phyloP scores from a whole-genome alignment of 768 basidiomycete species.

The Scleroderma bovista region DNA sequence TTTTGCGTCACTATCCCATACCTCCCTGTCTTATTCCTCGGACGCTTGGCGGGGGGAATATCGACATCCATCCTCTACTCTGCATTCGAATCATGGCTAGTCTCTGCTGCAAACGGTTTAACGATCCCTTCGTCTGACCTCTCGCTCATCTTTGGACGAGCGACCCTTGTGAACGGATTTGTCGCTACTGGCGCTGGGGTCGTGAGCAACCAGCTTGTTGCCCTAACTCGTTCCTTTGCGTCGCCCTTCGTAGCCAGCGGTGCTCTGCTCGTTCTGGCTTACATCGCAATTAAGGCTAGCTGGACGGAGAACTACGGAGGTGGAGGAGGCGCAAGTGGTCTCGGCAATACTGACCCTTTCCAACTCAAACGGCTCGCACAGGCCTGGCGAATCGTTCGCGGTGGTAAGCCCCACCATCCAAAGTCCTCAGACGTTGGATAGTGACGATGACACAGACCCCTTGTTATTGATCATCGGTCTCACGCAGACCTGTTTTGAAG shows the following conservation, averaged over 20 bases:
- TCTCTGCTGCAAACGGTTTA: conserved; percentile 51
- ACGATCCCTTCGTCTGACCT: conserved; percentile 53
- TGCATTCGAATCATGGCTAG: conserved; percentile 73
- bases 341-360: conserved; percentile 33
- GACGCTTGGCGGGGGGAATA: conserved; percentile 62
- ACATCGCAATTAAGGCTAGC: conserved; percentile 47
- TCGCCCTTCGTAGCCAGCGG: conserved; percentile 67
- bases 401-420: conserved; percentile 31
- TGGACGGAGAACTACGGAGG: conserved; percentile 74
- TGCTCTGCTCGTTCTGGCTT: conserved; percentile 45
- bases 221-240: conserved; percentile 43
- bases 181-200: conserved; percentile 67
- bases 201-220: conserved; percentile 60
- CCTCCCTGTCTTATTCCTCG: conserved; percentile 56
- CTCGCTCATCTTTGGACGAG: conserved; percentile 66
- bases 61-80: conserved; percentile 75
- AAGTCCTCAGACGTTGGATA: background rate
- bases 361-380: conserved; percentile 48
- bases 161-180: conserved; percentile 68
- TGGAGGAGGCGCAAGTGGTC: conserved; percentile 24
- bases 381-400: conserved; percentile 53
- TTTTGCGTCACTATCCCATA: conserved; percentile 50
- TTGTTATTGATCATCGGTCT: conserved; percentile 60
- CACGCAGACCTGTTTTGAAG: conserved; percentile 78
- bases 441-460: conserved; percentile 39